Conservation (phyloP, 257 asterid species). For the Solanum infundibuliforme region DNA sequence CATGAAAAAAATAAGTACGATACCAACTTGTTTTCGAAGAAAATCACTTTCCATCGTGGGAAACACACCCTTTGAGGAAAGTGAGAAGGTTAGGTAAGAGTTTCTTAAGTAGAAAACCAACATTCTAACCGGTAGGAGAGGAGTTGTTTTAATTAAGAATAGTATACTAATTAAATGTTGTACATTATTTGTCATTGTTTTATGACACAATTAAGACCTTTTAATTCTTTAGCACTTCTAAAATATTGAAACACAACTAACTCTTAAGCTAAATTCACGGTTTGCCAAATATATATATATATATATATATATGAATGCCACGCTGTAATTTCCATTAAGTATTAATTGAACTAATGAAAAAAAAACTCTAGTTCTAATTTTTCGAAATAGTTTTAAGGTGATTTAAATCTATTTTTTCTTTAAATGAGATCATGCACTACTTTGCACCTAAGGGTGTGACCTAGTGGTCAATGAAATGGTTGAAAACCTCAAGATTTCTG, state of each 20-base stretch:
- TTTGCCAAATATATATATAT: neutral
- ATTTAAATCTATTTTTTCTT: too few species aligned
- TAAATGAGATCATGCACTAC: neutral
- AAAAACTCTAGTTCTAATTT: too few species aligned
- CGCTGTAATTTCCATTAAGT: neutral
- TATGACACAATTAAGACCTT: neutral
- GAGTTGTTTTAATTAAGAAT: neutral
- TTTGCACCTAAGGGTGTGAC: too few species aligned
- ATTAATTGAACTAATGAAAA: too few species aligned
- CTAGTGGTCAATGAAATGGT: too few species aligned
- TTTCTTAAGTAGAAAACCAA: neutral
- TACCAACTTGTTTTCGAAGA: neutral
- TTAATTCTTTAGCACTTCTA: neutral
- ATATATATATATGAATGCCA: neutral
- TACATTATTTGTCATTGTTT: neutral
- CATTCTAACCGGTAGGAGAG: neutral
- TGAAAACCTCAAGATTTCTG: too few species aligned
- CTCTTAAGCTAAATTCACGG: neutral
- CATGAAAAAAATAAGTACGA: neutral
- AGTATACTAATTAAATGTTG: neutral
- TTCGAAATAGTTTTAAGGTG: neutral
- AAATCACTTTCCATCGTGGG: neutral
- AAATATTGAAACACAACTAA: neutral
- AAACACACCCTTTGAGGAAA: neutral
- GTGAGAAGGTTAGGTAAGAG: neutral